Evolutionary conservation across 495 filamentous ascomycete species (phyloP), one percentile per base, ranked within the genome.

Genomic region (Talaromyces stipitatus): DNA sequence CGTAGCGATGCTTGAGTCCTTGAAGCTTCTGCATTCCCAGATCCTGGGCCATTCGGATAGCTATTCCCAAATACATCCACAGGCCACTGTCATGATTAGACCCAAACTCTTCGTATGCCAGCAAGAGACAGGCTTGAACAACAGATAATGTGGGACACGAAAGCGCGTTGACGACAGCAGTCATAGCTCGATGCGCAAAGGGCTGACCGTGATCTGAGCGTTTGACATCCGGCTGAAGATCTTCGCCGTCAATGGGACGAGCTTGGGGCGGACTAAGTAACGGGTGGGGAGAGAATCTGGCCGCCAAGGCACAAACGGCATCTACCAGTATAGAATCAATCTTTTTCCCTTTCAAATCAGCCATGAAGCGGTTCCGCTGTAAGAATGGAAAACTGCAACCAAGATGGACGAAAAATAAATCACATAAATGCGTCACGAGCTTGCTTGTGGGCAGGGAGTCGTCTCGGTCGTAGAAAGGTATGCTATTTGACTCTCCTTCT

Each of bases 271-370:
- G 75, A 45, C 72, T 80, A 57, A 90, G 72, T 38, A 87, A 61
- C 22, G 83, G 81, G 51, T 88, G 78, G 14, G 81, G 83, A 7
- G 88, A 91, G 67, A 92, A 95, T n/a, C 90, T 76, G 10, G 89
- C 89, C 24, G 88, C 83, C 47, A 92, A 70, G 10, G 88, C 85
- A 62, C 90, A 95, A 22, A 92, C 84, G 24, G 89, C 84, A 65
- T 95, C 88, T 14, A 95, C 88, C n/a, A 95, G 71, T 69, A 95
- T 92, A 0, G 87, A 82, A 63, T 92, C 88, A n/a, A 89, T 77
- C 63, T 82, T 80, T 60, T 90, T 90, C 48, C 88, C 88, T 64
- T 85, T 84, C 2, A 95, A 74, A 63, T 88, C 76, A 45, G 79
- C 78, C 5, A 85, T 74, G 58, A 91, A 91, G 27, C 83, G 76